Base-by-base conservation (phyloP, 345 rosid genomes). In the Lagerstroemia speciosa region DNA sequence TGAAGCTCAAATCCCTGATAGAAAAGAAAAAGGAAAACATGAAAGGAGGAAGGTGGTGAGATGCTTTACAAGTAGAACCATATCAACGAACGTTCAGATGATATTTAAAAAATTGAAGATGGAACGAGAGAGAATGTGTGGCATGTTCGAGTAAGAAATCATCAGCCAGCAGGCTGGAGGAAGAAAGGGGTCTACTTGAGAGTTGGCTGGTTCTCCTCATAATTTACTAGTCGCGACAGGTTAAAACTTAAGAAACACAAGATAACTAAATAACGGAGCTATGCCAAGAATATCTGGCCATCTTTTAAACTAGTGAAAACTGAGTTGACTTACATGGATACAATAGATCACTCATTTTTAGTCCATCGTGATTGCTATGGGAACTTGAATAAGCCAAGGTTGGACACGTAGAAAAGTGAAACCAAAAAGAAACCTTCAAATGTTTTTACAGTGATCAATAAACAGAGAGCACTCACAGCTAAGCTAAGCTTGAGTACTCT, bases 1-100 rank as follows among this genome's bases (percentile, higher is more conserved):
- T 85, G 84, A 83, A 85, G 77, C 90, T 85, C 78, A 83, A 82
- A 76, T 85, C 87, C 79, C 90, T 85, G 65, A 4, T 69, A 36
- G 65, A 72, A 67, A 67, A 64, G 22, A 22, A 32, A 31, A 4
- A 62, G n/a, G 50, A 27, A 27, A 32, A 31, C 38, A 62, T 37
- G 50, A 27, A 27, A n/a, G n/a, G 20, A n/a, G n/a, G 20, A 48
- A 22, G 55, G n/a, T 22, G 17, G 55, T 48, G 5, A 48, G 55
- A 48, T 19, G 55, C 17, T 48, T 48, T 48, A 3, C 55, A 48
- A 48, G 55, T 19, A 48, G n/a, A 2, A 48, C n/a, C 33, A 12
- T 14, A 30, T 58, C 24, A 53, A 53, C 29, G 7, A n/a, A 5
- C 24, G 16, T 48, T 19, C 3, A 19, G 29, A 53, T n/a, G 29